Base-by-base conservation (phyloP, 495 filamentous ascomycete genomes). In the Neurospora sp. region DNA sequence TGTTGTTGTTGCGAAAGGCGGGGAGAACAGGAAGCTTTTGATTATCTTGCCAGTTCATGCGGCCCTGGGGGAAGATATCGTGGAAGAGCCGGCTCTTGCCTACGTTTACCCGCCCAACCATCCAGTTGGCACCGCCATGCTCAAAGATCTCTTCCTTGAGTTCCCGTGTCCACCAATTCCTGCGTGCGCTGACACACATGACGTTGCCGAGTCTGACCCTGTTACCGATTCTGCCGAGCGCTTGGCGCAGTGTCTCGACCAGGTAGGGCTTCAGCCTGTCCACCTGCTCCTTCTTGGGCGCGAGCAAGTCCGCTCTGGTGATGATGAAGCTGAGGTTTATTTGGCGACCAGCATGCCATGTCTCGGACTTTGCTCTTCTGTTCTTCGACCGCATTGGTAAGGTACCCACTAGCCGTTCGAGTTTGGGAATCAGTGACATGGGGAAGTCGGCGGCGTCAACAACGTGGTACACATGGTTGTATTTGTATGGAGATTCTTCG, bases 371-470 rank as follows among this genome's bases (percentile, higher is more conserved):
- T 0, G 92, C 86, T 44, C 95, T 85, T 44, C 95, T 89, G 77
- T 98, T 98, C 41, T 86, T 86, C 0, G 93, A 91, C 72, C 94
- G 88, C 73, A 93, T 86, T 11, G 90, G 88, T 70, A 89, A 85
- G 1, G 91, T 76, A 2, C 88, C 84, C 1, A 98, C 85, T 3
- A 87, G 73, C 1, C 81, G 75, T 5, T 82, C 79, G 11, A 89
- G 80, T 54, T 88, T 86, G 3, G 92, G 90, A 8, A 97, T 82
- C 11, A 99, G 80, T 2, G 95, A 97, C 86, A 99, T 90, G 27
- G 96, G 96, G 75, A 99, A 97, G 79, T 99, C 96, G 18, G 94
- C 96, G 5, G 96, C 96, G 78, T 99, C 96, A n/a, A 98, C 78
- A n/a, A 99, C 86, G 80, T 98, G 95, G 80, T 98, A 99, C 72